Base-by-base conservation (phyloP, 768 basidiomycete species). In the Calocybe indica region DNA sequence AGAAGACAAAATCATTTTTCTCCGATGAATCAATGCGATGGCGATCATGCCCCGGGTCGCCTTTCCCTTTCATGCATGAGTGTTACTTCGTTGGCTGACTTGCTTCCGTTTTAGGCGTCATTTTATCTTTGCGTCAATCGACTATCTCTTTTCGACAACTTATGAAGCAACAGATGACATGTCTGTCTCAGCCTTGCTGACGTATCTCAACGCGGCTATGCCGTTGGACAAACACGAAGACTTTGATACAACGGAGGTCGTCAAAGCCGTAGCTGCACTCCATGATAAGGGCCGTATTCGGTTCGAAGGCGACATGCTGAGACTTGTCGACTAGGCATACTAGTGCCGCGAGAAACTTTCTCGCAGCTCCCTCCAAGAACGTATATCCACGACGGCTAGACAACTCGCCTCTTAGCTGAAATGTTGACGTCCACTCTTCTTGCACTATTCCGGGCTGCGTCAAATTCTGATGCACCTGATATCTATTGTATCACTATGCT, bases 181-280 rank as follows among this genome's bases (percentile, higher is more conserved):
- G 68, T 78, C 78, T 6, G 80, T 89, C 57, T 82, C 83, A 2
- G 67, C 82, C 7, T 67, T 89, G 22, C 66, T 89, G 32, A 74
- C 81, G 3, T 87, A 85, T 61, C 72, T 89, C 47, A 88, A 88
- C 56, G 79, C 85, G 2, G 85, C 85, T 5, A 77, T 88, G 68
- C 87, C 87, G 3, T 71, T 69, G 28, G 86, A 88, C 59, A 88
- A 88, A 63, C 80, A 87, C 58, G 86, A 88, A 66, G 86, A 89
- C 53, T 89, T 86, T 52, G 86, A 89, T 62, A 86, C 84, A 9
- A 72, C 73, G 1, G 87, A 89, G 64, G 84, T 89, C 12, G 74
- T 73, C 5, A 70, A 71, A 41, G 72, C 72, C 3, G 74, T 74
- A 10, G 74, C 67, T 1, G 55, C 60, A 9, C 54, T 80, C 42